phyloP scores from a whole-genome alignment of 1,284 basidiomycete genomes.

The Sanguinoderma infundibulare region DNA sequence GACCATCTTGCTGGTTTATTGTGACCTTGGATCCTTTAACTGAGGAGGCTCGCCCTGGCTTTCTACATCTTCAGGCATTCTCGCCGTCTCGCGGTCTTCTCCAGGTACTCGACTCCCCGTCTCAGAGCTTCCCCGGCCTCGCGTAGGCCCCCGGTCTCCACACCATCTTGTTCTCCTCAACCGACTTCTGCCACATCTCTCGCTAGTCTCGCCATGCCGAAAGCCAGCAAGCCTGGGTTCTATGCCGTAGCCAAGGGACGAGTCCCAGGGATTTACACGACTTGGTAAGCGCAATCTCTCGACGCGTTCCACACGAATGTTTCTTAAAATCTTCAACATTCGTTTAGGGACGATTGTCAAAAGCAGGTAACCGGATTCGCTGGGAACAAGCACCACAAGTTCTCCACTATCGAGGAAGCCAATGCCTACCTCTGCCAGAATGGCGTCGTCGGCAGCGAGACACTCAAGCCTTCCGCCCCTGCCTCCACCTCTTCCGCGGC shows the following conservation, averaged over 20 bases:
- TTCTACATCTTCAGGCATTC: background rate
- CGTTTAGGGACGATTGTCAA: slow-evolving; percentile 63
- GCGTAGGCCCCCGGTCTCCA: background rate
- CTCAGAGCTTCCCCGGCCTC: background rate
- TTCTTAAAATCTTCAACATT: no score
- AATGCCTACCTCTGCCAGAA: slow-evolving; percentile 33
- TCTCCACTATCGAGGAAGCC: slow-evolving; percentile 57
- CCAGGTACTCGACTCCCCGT: background rate
- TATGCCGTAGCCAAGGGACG: slow-evolving; percentile 37
- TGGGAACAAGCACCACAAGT: slow-evolving; percentile 67
- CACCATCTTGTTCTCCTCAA: background rate
- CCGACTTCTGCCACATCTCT: background rate
- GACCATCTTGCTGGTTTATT: no score
- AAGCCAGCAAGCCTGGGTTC: slow-evolving; percentile 24
- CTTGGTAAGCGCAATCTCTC: slow-evolving; percentile 28
- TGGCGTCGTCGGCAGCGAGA: slow-evolving; percentile 1
- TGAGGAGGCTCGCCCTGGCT: background rate
- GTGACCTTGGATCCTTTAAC: no score
- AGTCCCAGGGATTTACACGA: slow-evolving; percentile 30
- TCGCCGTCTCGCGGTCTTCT: background rate
- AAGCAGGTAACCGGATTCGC: slow-evolving; percentile 60
- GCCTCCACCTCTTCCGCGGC: no score
- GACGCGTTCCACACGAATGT: background rate
- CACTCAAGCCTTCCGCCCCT: background rate
- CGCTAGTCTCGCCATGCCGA: slow-evolving; percentile 17